Base-by-base conservation (phyloP, 1,284 basidiomycete genomes). In the Coniophora puteana region DNA sequence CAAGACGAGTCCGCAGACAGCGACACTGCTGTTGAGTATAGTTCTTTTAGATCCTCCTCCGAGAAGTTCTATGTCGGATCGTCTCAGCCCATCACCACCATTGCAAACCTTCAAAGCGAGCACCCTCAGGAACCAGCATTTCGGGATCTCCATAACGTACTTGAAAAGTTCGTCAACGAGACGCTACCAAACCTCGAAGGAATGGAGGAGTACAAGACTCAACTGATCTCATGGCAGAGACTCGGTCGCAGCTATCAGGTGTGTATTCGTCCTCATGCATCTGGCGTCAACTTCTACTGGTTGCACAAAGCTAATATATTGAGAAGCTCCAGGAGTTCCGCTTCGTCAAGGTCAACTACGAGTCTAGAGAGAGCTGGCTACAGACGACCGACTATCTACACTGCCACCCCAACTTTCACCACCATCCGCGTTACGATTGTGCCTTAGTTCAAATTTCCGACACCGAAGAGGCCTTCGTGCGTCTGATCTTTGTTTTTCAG, bases 361-460 rank as follows among this genome's bases (percentile, higher is more conserved):
- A 57, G 34, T 61, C 54, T 4, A 32, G 43, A 7, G 57, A 57
- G 0, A 46, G 55, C 28, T 60, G 59, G 57, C 8, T 36, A 24
- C 25, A 41, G 24, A 20, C 7, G 1, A 46, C 40, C 0, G 59
- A 63, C 35, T 50, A 50, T 33, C 48, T 60, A 4, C 47, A 51
- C 5, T 61, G 58, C 41, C 50, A 30, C 21, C 53, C 56, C 3
- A 10, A 3, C 1, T 63, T 61, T 43, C 49, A 58, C 16, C 39
- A 41, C 6, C 31, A 23, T 0, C 43, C 47, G 6, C 47, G 53
- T 3, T 55, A 53, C 26, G 57, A 62, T 31, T 41, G 41, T 11
- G 50, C 53, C 5, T 35, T 59, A 3, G 36, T 56, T 4, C 32
- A 52, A 13, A 46, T 48, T 1, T 13, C 26, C 7, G 13, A 17